Conservation (phyloP, 768 basidiomycete genomes). For the Ephemerocybe angulata region DNA sequence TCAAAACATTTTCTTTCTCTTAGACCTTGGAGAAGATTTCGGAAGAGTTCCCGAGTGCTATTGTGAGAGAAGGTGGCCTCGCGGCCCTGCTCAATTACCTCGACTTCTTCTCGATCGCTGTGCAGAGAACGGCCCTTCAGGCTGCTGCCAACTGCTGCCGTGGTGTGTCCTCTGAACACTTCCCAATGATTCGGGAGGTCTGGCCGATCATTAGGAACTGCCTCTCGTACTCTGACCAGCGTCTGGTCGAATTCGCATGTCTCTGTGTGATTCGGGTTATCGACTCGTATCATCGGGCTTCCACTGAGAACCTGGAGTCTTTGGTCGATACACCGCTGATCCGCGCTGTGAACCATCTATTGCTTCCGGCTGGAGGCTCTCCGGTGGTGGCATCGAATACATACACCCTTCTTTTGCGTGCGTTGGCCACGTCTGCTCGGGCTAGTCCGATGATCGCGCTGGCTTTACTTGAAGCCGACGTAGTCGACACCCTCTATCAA, state of each 20-base stretch:
- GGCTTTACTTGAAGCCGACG: constrained; percentile 84
- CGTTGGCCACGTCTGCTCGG: constrained; percentile 82
- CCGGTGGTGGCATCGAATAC: constrained; percentile 84
- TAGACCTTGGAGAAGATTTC: constrained; percentile 98
- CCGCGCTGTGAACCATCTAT: constrained; percentile 77
- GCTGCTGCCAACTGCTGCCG: constrained; percentile 97
- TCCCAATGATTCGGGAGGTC: constrained; percentile 82
- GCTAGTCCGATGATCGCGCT: constrained; percentile 87
- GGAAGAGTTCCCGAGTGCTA: constrained; percentile 93
- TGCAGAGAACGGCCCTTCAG: constrained; percentile 93
- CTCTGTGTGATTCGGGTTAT: constrained; percentile 92
- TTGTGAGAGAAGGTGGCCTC: constrained; percentile 93
- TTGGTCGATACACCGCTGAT: constrained; percentile 80
- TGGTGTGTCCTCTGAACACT: constrained; percentile 85
- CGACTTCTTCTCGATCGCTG: constrained; percentile 97
- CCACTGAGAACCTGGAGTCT: constrained; percentile 80
- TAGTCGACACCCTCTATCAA: constrained; percentile 90
- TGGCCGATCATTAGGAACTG: constrained; percentile 94
- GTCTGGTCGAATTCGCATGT: constrained; percentile 95
- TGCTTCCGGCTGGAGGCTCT: constrained; percentile 82
- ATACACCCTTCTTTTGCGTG: constrained; percentile 82
- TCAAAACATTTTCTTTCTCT: constrained; percentile 15
- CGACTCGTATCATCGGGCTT: constrained; percentile 86
- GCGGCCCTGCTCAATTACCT: constrained; percentile 91
- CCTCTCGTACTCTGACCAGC: constrained; percentile 87